Evolutionary conservation across 208 protist species (phyloP).

Genomic region (Leishmania major): DNA sequence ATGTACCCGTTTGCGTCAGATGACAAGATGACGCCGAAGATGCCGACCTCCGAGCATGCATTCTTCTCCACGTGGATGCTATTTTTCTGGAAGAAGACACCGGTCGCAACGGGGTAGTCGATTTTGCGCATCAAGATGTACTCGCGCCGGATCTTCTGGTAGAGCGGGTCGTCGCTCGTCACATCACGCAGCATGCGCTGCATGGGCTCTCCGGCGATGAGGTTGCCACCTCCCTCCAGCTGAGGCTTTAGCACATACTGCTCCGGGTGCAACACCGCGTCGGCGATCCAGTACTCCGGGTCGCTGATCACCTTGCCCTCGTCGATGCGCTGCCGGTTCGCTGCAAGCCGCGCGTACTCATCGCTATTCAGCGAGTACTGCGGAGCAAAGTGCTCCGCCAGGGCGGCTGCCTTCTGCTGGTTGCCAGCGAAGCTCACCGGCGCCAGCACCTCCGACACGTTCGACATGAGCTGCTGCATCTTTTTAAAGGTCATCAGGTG

Average conservation of each 20-base stretch:
- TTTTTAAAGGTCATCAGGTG: conserved; percentile 97
- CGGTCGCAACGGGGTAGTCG: conserved; percentile 48
- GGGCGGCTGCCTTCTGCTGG: conserved; percentile 35
- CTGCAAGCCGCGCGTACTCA: conserved; percentile 41
- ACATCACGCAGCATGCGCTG: conserved; percentile 42
- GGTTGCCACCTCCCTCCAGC: conserved; percentile 95
- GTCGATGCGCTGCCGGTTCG: conserved; percentile 19
- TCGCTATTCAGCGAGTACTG: conserved; percentile 89
- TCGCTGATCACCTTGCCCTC: conserved; percentile 19
- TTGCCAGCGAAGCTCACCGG: conserved; percentile 67
- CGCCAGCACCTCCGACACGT: conserved; percentile 62
- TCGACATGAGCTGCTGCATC: conserved; percentile 93
- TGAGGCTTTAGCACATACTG: conserved; percentile 96
- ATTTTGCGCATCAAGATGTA: conserved; percentile 94
- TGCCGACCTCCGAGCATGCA: conserved; percentile 88
- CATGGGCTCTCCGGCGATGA: conserved; percentile 86
- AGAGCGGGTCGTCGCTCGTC: conserved; percentile 31
- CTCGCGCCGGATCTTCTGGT: conserved; percentile 63
- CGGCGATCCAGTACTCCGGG: conserved; percentile 64
- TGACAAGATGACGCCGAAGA: conserved; percentile 82
- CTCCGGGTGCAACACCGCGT: conserved; percentile 68
- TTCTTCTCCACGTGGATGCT: conserved; percentile 54
- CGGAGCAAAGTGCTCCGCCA: conserved; percentile 79
- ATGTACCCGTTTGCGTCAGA: conserved; percentile 24
- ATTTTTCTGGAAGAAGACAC: conserved; percentile 58